Evolutionary conservation across 1,284 basidiomycete species (phyloP).

Genomic region (Ceratobasidium sp.): DNA sequence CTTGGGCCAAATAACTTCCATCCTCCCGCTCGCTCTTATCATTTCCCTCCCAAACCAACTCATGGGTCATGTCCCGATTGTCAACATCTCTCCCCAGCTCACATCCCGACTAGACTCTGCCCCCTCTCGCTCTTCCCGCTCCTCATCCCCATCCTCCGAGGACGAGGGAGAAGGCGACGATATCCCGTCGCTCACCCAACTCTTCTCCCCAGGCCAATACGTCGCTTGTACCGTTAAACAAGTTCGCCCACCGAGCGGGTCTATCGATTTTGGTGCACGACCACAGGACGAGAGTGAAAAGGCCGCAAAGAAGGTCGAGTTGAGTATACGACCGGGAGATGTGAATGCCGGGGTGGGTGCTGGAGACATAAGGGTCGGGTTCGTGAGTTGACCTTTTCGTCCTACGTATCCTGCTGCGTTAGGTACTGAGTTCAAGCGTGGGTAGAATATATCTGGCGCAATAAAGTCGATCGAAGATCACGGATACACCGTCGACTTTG

Average conservation of each 20-base stretch:
- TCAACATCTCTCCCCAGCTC: slow-evolving; percentile 87
- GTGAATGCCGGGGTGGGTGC: slow-evolving; percentile 87
- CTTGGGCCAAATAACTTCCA: slow-evolving; percentile 84
- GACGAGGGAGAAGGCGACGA: slow-evolving; percentile 61
- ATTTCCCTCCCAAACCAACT: slow-evolving; percentile 96
- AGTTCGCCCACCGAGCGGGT: slow-evolving; percentile 66
- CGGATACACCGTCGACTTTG: slow-evolving; percentile 91
- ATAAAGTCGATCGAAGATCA: slow-evolving; percentile 93
- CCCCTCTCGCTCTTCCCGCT: slow-evolving; percentile 52
- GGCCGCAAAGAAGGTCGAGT: slow-evolving; percentile 83
- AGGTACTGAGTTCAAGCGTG: neutral
- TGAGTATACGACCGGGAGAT: slow-evolving; percentile 84
- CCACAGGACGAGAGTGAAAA: slow-evolving; percentile 73
- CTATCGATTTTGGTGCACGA: slow-evolving; percentile 63
- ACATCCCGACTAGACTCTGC: slow-evolving; percentile 66
- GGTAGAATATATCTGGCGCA: slow-evolving; percentile 67
- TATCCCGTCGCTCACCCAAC: slow-evolving; percentile 74
- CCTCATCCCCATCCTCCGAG: slow-evolving; percentile 59
- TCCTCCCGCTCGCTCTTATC: slow-evolving; percentile 91
- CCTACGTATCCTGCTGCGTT: neutral
- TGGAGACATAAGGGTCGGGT: slow-evolving; percentile 80
- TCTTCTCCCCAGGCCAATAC: slow-evolving; percentile 90
- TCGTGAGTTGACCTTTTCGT: slow-evolving; percentile 61
- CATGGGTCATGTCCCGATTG: slow-evolving; percentile 94
- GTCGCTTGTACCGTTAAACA: slow-evolving; percentile 79